Evolutionary conservation across 345 rosid genomes (phyloP).

Genomic region (Erucastrum elatum): DNA sequence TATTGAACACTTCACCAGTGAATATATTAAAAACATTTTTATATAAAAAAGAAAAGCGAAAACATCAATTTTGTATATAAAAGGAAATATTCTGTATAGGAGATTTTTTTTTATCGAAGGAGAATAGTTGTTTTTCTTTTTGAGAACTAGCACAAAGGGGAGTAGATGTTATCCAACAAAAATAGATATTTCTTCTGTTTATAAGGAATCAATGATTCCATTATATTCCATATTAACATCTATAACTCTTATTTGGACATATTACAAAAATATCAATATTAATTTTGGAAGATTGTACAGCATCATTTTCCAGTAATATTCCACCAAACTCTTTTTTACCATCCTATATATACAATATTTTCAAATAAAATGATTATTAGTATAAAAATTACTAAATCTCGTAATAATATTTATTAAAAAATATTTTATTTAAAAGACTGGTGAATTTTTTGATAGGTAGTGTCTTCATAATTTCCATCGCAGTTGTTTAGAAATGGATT

Average conservation of each 20-base stretch:
- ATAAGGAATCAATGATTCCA: background rate
- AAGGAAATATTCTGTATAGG: too few species aligned
- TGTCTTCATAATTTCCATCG: background rate
- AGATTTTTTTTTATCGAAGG: background rate
- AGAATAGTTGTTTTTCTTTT: background rate
- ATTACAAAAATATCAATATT: background rate
- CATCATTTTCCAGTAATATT: background rate
- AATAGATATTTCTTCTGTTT: background rate
- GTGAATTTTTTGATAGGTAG: background rate
- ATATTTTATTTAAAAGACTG: background rate
- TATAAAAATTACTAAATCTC: background rate
- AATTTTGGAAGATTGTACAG: background rate
- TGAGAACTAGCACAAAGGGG: background rate
- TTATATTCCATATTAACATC: background rate
- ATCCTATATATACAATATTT: background rate
- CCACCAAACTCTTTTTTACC: background rate
- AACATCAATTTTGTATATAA: background rate
- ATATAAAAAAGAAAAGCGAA: background rate
- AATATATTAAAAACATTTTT: too few species aligned
- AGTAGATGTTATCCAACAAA: background rate
- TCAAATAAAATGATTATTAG: background rate
- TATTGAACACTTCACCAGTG: too few species aligned
- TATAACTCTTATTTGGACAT: background rate
- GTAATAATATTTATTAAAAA: background rate
- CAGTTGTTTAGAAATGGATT: background rate